phyloP scores from a whole-genome alignment of 192 early-diverging fungal genomes.

The Allomyces macrogynus region DNA sequence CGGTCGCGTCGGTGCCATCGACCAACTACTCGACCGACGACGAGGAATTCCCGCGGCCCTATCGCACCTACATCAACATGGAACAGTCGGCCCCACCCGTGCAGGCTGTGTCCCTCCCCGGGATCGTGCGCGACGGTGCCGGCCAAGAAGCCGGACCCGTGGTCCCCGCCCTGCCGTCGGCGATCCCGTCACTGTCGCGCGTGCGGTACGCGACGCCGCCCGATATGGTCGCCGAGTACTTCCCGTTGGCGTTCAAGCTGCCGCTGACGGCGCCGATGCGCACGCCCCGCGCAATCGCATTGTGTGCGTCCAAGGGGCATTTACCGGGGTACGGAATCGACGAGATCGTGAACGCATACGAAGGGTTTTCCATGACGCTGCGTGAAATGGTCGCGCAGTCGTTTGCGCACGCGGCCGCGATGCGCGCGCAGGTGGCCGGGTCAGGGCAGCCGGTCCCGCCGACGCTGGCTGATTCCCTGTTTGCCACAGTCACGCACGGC shows the following conservation, averaged over 20 bases:
- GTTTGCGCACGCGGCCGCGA: background rate
- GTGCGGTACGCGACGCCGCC: too few species aligned
- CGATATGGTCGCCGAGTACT: background rate
- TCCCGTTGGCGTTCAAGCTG: background rate
- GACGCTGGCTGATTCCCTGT: background rate
- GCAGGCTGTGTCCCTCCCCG: too few species aligned
- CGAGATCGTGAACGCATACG: background rate
- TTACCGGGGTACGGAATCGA: background rate
- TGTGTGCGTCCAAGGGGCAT: background rate
- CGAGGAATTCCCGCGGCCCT: too few species aligned
- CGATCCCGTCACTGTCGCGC: too few species aligned
- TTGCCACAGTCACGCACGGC: background rate
- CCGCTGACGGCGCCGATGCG: background rate
- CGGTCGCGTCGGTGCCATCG: too few species aligned
- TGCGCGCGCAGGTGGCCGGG: too few species aligned
- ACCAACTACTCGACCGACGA: too few species aligned
- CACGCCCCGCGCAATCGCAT: background rate
- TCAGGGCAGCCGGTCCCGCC: background rate
- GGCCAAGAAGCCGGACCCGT: too few species aligned
- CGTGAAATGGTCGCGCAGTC: background rate
- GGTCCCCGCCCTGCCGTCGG: too few species aligned
- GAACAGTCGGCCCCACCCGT: too few species aligned
- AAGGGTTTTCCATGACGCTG: background rate
- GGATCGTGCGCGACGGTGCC: too few species aligned
- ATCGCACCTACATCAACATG: too few species aligned